Conservation (phyloP, 1,284 basidiomycete genomes). For the Leccinum solheimii region DNA sequence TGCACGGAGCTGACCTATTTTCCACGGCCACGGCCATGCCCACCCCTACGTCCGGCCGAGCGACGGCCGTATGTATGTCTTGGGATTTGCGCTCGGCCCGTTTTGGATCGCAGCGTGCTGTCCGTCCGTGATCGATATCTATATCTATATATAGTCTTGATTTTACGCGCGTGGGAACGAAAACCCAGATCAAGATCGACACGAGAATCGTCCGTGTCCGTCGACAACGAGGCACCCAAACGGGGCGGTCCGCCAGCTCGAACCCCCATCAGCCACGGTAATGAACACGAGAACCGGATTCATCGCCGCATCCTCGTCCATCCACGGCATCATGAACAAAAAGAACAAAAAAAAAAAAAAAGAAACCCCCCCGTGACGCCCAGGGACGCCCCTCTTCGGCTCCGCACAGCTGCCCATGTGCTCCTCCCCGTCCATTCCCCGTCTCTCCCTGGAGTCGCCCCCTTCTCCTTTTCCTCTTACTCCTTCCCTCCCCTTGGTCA, state of each 20-base stretch:
- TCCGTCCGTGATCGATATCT: constrained; percentile 10
- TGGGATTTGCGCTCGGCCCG: constrained; percentile 25
- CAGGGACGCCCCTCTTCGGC: constrained; percentile 3
- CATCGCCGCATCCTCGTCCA: not conserved
- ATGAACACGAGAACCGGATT: constrained; percentile 5
- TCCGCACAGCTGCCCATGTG: constrained; percentile 1
- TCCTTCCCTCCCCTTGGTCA: not conserved
- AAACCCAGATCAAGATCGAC: constrained; percentile 26
- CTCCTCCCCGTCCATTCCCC: not conserved
- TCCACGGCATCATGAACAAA: not conserved
- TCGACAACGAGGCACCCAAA: constrained; percentile 14
- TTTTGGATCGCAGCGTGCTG: constrained; percentile 21
- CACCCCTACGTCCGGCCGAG: not conserved
- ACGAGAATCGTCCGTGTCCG: constrained; percentile 14
- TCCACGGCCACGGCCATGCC: not conserved
- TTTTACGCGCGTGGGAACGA: constrained; percentile 14
- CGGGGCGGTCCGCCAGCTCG: not conserved
- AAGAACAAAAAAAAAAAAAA: not conserved
- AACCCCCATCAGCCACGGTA: constrained; percentile 6
- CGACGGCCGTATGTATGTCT: not conserved
- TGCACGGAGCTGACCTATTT: constrained; percentile 15
- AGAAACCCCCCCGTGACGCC: not conserved
- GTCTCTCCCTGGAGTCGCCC: not conserved
- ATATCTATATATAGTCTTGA: constrained; percentile 11
- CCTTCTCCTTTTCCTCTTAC: not conserved